Conservation (phyloP, 495 filamentous ascomycete genomes). For the Podospora australis region DNA sequence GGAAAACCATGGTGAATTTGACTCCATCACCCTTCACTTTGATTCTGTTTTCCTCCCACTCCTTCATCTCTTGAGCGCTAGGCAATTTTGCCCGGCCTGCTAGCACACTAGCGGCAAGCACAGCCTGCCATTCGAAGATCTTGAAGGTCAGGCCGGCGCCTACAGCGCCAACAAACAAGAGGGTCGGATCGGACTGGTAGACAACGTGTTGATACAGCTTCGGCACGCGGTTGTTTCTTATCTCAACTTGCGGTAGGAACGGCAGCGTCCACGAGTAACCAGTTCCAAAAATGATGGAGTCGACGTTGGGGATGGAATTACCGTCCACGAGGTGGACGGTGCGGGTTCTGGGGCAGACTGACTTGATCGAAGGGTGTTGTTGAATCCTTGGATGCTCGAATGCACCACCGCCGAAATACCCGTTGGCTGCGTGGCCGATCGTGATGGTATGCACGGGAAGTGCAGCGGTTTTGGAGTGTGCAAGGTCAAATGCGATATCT, state of each 20-base stretch:
- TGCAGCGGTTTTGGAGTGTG: conserved; percentile 20
- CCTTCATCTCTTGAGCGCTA: conserved; percentile 31
- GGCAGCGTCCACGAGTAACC: conserved; percentile 52
- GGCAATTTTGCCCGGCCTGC: conserved; percentile 40
- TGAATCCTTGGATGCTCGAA: conserved; percentile 46
- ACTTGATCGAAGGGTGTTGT: conserved; percentile 35
- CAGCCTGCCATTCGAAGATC: conserved; percentile 40
- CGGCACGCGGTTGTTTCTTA: conserved; percentile 48
- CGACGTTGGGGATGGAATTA: conserved; percentile 39
- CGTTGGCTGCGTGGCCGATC: conserved; percentile 37
- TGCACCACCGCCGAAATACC: conserved; percentile 45
- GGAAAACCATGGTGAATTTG: conserved; percentile 43
- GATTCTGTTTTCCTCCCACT: conserved; percentile 49
- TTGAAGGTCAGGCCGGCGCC: conserved; percentile 31
- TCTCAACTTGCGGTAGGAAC: conserved; percentile 43
- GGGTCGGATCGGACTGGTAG: conserved; percentile 37
- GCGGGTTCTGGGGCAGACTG: conserved; percentile 31
- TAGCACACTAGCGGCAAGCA: conserved; percentile 29
- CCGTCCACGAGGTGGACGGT: conserved; percentile 46
- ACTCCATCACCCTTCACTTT: conserved; percentile 43
- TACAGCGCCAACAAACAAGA: conserved; percentile 29
- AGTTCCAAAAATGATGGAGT: conserved; percentile 53
- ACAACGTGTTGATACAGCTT: conserved; percentile 53
- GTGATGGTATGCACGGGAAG: conserved; percentile 27
- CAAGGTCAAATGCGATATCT: conserved; percentile 70